phyloP scores from a whole-genome alignment of 805 yeast species.

The Candida piceae region DNA sequence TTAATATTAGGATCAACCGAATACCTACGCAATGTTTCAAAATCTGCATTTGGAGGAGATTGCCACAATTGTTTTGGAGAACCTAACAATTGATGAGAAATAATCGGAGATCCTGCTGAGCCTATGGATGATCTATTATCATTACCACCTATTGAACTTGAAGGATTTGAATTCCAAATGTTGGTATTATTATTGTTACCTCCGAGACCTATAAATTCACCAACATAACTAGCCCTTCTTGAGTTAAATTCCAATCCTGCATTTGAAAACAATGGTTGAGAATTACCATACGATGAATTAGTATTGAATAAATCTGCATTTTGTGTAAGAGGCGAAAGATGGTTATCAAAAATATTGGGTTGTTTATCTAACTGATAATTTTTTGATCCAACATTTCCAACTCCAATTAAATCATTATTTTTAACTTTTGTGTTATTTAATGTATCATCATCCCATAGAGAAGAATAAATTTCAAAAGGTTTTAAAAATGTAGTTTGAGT shows the following conservation, averaged over 20 bases:
- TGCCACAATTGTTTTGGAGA: conserved; percentile 19
- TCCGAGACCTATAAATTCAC: conserved; percentile 17
- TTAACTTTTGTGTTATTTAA: not conserved
- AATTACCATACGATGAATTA: conserved; percentile 3
- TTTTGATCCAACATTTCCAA: not conserved
- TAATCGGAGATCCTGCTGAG: conserved; percentile 22
- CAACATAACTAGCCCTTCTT: conserved; percentile 19
- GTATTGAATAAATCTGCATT: conserved; percentile 1
- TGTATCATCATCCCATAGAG: conserved; percentile 13
- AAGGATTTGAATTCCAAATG: conserved; percentile 11
- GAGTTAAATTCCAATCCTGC: conserved; percentile 8
- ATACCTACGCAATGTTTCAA: conserved; percentile 20
- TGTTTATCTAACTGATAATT: not conserved
- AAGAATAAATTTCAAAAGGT: conserved; percentile 23
- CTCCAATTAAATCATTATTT: not conserved
- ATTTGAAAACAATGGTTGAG: not conserved
- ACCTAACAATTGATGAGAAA: conserved; percentile 9
- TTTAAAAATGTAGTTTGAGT: too few species aligned
- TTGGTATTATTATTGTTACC: conserved; percentile 3
- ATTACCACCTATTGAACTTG: conserved; percentile 1
- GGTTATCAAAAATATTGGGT: not conserved
- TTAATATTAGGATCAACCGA: conserved; percentile 26
- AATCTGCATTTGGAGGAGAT: conserved; percentile 23
- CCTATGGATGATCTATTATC: conserved; percentile 21
- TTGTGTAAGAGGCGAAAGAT: not conserved